Base-by-base conservation (phyloP, 495 filamentous ascomycete genomes). In the Talaromyces liani region DNA sequence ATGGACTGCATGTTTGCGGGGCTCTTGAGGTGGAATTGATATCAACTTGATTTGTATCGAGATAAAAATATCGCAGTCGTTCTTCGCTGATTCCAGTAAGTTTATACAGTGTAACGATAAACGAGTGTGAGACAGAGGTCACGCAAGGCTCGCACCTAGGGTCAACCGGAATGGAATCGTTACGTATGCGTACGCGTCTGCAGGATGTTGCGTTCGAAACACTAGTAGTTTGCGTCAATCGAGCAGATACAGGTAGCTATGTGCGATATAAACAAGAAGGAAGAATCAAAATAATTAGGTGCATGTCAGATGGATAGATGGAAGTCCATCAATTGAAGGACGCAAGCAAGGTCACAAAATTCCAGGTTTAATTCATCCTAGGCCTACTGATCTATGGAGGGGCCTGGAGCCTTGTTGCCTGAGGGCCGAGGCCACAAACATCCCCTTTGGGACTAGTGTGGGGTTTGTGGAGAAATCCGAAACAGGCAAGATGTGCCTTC, bases 1-100 rank as follows among this genome's bases (percentile, higher is more conserved):
- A 96, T 83, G 41, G 84, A 84, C 79, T 93, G 88, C 92, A 96
- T 96, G 18, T 65, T 85, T 78, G 69, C 24, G 45, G 63, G 49
- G 14, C 20, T 27, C 18, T 60, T 0, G 36, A 41, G 3, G 45
- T 49, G 18, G 45, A 49, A 18, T 49, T 20, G 45, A 49, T 49
- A 49, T 49, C 16, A 49, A 20, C 45, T 49, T 49, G n/a, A 20
- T 49, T 49, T 49, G n/a, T 49, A 18, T 9, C 8, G n/a, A 49
- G 45, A 41, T 49, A 49, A 18, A 45, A 49, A 7, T 49, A 20
- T 18, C 45, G n/a, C 45, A 18, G 45, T 49, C 3, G 45, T 8
- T 8, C 45, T 20, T 49, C 9, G 41, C 45, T 49, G 27, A n/a
- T 20, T 36, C 14, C 10, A 47, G 16, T 1, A 22, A 41, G 58